A percentile compares a stretch with the other conserved stretches of the same genome.
Evolutionary conservation across 208 protist genomes (phyloP).

Genomic region (Leishmania tarentolae): DNA sequence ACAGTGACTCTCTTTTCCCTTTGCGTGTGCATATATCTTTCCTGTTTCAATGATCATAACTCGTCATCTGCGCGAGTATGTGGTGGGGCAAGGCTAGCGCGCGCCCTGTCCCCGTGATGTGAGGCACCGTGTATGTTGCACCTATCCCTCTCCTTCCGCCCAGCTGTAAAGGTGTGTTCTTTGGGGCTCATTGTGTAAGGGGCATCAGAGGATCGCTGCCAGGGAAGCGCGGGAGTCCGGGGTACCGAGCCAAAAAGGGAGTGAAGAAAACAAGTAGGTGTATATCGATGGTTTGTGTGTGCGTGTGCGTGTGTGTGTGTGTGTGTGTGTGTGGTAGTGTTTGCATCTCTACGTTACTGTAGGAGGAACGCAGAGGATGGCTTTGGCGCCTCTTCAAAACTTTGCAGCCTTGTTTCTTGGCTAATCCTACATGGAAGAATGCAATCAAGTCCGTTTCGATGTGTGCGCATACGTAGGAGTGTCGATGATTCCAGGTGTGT

Average conservation of each 20-base stretch:
- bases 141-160: background rate
- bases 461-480: background rate
- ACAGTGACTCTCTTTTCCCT: background rate
- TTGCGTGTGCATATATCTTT: background rate
- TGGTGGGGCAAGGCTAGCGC: background rate
- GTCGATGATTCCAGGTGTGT: background rate
- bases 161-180: background rate
- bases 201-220: background rate
- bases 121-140: background rate
- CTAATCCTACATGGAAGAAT: background rate
- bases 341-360: background rate
- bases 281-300: background rate
- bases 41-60: background rate
- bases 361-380: background rate
- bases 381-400: background rate
- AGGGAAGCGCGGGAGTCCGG: background rate
- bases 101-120: background rate
- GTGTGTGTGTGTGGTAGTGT: background rate
- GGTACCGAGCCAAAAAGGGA: background rate
- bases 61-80: background rate
- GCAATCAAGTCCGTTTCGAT: background rate
- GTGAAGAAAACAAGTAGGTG: background rate
- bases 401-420: background rate
- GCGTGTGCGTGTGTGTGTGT: background rate
- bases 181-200: background rate